Percentiles rank a stretch among this genome's conserved stretches.
Conservation (phyloP, 2,329 filamentous ascomycete genomes). For the Aureobasidium leucospermi region DNA sequence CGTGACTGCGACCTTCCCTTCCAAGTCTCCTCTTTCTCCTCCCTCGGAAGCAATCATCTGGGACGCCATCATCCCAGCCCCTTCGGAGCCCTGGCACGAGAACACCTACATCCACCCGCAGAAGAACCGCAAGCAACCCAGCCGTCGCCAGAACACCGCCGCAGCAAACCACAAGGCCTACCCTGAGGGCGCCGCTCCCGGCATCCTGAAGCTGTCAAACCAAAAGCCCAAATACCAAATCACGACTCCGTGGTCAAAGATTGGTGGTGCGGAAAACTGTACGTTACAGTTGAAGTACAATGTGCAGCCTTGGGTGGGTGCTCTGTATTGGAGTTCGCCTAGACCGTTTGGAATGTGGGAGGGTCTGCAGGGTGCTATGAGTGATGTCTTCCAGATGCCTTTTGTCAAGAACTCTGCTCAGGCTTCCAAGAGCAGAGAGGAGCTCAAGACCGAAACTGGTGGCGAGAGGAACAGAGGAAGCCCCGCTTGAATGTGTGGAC, state of each 20-base stretch:
- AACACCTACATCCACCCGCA: conserved; percentile 48
- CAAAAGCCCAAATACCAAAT: conserved; percentile 96
- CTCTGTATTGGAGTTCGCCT: conserved; percentile 65
- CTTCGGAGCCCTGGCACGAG: conserved; percentile 49
- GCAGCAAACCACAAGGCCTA: conserved; percentile 23
- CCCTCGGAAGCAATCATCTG: conserved; percentile 73
- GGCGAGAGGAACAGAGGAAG: conserved; percentile 40
- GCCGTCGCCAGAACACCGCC: conserved; percentile 21
- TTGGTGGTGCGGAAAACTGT: conserved; percentile 67
- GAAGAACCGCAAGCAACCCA: conserved; percentile 42
- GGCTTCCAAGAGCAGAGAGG: conserved; percentile 34
- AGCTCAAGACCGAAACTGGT: conserved; percentile 42
- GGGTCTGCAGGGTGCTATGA: conserved; percentile 56
- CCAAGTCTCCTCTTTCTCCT: conserved; percentile 30
- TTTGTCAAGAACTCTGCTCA: conserved; percentile 51
- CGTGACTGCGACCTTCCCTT: conserved; percentile 68
- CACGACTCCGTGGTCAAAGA: conserved; percentile 74
- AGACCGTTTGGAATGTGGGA: conserved; percentile 53
- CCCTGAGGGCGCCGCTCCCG: conserved; percentile 40
- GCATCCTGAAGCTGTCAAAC: conserved; percentile 69
- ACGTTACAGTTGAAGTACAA: conserved; percentile 85
- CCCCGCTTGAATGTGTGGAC: conserved; percentile 24
- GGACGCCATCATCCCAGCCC: conserved; percentile 85
- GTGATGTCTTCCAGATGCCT: conserved; percentile 58
- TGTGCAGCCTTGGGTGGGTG: conserved; percentile 92